Percentiles rank a stretch among this genome's conserved stretches.
These are phyloP conservation scores for Pseudocercospora fijiensis DNA, from an alignment of 2,329 filamentous ascomycete genomes.

Conservation along the genomic window DNA sequence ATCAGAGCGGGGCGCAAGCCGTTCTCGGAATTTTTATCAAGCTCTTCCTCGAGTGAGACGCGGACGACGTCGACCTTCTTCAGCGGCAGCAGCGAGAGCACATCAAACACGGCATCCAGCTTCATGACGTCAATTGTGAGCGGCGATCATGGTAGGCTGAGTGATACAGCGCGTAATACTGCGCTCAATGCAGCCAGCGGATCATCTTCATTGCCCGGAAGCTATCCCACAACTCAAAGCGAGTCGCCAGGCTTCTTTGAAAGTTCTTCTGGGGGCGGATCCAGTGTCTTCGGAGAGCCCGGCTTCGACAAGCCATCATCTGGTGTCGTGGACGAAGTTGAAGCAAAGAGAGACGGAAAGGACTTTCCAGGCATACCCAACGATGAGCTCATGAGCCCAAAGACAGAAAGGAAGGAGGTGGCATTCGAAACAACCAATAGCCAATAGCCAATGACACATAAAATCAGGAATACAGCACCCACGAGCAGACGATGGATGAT, in stretches of 20 bases:
- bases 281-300: constrained; percentile 12
- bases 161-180: constrained; percentile 19
- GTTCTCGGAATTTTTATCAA: neutral
- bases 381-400: neutral
- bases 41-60: neutral
- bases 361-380: neutral
- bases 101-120: neutral
- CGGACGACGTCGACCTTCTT: neutral
- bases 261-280: neutral
- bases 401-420: neutral
- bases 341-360: constrained; percentile 16
- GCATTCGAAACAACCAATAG: neutral
- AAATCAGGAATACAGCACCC: neutral
- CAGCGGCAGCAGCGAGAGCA: constrained; percentile 2
- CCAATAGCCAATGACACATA: neutral
- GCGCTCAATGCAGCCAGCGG: constrained; percentile 13
- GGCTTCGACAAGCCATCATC: constrained; percentile 12
- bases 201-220: constrained; percentile 16
- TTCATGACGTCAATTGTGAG: neutral
- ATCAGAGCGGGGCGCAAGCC: neutral
- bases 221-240: constrained; percentile 4
- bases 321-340: constrained; percentile 20
- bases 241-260: neutral
- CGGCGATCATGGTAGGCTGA: neutral
- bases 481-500: constrained; percentile 1